These are phyloP conservation scores for Eutrema heterophyllum DNA, from an alignment of 345 rosid species.

Conservation along the genomic window DNA sequence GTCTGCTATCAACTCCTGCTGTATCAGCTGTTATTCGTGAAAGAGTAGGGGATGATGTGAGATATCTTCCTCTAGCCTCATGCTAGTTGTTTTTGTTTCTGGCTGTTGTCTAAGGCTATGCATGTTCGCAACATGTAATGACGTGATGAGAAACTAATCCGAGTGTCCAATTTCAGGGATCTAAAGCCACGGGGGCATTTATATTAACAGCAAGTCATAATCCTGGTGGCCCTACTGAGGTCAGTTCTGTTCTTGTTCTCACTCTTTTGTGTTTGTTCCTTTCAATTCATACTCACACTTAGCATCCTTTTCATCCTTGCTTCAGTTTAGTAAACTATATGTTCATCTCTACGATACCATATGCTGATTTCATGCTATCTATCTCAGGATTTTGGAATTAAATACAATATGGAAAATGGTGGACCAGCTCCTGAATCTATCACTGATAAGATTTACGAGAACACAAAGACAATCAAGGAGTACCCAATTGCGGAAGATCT, in stretches of 20 bases:
- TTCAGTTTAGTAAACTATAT: not conserved
- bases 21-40: conserved; percentile 92
- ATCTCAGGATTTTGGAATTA: conserved; percentile 84
- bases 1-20: conserved; percentile 95
- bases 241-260: conserved; percentile 16
- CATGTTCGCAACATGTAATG: not conserved
- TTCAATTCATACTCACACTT: not conserved
- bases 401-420: conserved; percentile 96
- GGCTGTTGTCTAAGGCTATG: conserved; percentile 8
- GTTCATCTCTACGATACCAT: not conserved
- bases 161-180: conserved; percentile 53
- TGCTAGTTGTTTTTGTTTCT: not conserved
- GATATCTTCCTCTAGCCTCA: conserved; percentile 25
- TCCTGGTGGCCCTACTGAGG: conserved; percentile 98
- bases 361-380: not conserved
- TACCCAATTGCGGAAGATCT: conserved; percentile 66
- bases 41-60: conserved; percentile 80
- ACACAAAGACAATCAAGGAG: conserved; percentile 77
- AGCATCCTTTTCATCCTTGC: not conserved
- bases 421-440: conserved; percentile 95
- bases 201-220: conserved; percentile 98
- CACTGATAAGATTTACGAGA: conserved; percentile 87
- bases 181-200: conserved; percentile 85
- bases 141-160: conserved; percentile 13
- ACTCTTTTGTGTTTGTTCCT: not conserved